Percentiles rank a stretch among this genome's conserved stretches.
Evolutionary conservation across 192 early-diverging fungal species (phyloP).

Genomic region (Borealophlyctis nickersoniae): DNA sequence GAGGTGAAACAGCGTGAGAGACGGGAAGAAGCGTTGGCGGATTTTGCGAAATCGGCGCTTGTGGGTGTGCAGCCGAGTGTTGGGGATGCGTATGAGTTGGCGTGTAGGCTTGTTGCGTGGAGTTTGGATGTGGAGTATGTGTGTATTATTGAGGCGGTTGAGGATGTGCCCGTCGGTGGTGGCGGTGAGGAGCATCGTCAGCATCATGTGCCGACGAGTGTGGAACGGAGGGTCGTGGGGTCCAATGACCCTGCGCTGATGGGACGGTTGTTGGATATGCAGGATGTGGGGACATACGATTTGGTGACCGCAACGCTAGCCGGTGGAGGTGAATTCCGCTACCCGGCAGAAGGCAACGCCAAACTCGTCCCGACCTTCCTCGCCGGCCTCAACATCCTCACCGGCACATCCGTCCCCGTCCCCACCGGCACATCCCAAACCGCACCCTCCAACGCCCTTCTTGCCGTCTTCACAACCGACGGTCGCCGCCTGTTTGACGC

Average conservation of each 20-base stretch:
- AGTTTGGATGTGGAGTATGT: conserved; percentile 18
- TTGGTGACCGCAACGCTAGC: conserved; percentile 1
- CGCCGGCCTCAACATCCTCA: not conserved
- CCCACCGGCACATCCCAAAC: not conserved
- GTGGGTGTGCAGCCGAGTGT: conserved; percentile 11
- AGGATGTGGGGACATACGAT: not conserved
- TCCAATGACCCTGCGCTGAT: conserved; percentile 5
- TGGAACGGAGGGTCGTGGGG: not conserved
- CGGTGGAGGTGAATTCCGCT: conserved; percentile 11
- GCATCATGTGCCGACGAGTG: not conserved
- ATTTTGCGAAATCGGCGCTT: conserved; percentile 26
- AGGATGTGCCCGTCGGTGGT: conserved; percentile 5
- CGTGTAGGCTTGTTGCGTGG: conserved; percentile 4
- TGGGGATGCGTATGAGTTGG: conserved; percentile 6
- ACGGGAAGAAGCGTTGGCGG: conserved; percentile 39
- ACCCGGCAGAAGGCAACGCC: not conserved
- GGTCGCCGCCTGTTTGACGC: conserved; percentile 35
- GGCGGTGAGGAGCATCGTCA: not conserved
- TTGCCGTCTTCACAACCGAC: conserved; percentile 33
- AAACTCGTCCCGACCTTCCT: conserved; percentile 8
- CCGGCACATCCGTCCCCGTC: conserved; percentile 4
- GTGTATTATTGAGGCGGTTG: conserved; percentile 30
- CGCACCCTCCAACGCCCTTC: conserved; percentile 17
- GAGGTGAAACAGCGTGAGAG: conserved; percentile 40
- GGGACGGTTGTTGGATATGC: not conserved